Evolutionary conservation across 768 basidiomycete species (phyloP).

Genomic region (Lyophyllum atratum): DNA sequence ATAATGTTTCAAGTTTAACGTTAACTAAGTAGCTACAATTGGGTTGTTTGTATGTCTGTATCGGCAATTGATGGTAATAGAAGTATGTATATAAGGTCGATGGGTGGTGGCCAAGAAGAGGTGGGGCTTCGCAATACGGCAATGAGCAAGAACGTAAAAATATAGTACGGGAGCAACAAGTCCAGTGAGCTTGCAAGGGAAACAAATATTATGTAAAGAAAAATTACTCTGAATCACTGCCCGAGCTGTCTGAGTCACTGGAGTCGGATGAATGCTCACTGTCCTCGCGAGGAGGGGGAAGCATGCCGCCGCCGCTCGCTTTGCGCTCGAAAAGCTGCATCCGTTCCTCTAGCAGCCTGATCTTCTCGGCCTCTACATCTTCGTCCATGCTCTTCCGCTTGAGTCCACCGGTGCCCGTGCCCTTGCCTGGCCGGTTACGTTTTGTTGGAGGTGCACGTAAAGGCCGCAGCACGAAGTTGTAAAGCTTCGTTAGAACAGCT

Average conservation of each 20-base stretch:
- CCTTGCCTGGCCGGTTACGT: constrained; percentile 69
- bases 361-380: constrained; percentile 94
- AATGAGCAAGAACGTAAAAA: constrained; percentile 12
- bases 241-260: constrained; percentile 78
- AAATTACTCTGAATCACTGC: constrained; percentile 78
- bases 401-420: constrained; percentile 84
- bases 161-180: constrained; percentile 13
- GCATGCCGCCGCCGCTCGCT: constrained; percentile 36
- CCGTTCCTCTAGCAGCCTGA: constrained; percentile 85
- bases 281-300: constrained; percentile 45
- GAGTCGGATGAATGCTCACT: constrained; percentile 82
- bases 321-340: constrained; percentile 80
- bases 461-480: constrained; percentile 91
- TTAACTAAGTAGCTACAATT: constrained; percentile 57
- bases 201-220: constrained; percentile 19
- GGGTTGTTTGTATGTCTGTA: constrained; percentile 26
- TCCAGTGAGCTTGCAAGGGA: constrained; percentile 17
- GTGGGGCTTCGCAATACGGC: constrained; percentile 8
- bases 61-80: constrained; percentile 42
- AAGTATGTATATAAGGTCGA: constrained; percentile 29
- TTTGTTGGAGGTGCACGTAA: constrained; percentile 66
- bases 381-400: constrained; percentile 98
- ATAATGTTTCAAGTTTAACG: constrained; percentile 18
- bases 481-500: constrained; percentile 86
- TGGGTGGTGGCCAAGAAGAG: constrained; percentile 12